Evolutionary conservation across 2,329 filamentous ascomycete genomes (phyloP).

Genomic region (Diaporthe batatas): DNA sequence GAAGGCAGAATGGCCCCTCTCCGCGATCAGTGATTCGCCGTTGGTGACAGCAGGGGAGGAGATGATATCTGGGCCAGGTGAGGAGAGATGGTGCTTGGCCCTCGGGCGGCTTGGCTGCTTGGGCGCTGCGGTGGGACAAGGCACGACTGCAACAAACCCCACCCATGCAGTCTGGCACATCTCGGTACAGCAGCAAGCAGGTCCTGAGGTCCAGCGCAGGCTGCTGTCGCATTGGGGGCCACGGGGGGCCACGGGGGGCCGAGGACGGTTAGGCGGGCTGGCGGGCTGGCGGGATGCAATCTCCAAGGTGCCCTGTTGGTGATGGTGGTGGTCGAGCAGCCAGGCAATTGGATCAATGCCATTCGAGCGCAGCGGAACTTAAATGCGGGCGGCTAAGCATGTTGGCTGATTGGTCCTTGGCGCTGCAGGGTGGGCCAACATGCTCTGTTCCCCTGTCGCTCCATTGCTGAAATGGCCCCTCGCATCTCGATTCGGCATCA

Average conservation of each 20-base stretch:
- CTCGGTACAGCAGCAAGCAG: constrained; percentile 12
- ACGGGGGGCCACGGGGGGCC: constrained; percentile 8
- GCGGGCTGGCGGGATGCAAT: constrained; percentile 32
- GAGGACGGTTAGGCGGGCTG: constrained; percentile 31
- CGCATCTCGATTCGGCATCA: constrained; percentile 26
- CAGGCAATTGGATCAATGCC: constrained; percentile 27
- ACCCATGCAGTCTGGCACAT: constrained; percentile 26
- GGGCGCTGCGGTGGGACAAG: constrained; percentile 22
- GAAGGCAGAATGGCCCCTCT: constrained; percentile 10
- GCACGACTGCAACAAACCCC: constrained; percentile 24
- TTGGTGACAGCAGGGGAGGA: constrained; percentile 12
- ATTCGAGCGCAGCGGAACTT: constrained; percentile 26
- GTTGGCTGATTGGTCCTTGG: constrained; percentile 34
- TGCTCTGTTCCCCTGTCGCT: constrained; percentile 14
- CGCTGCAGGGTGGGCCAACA: constrained; percentile 22
- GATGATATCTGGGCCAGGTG: constrained; percentile 36
- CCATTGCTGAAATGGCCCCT: background rate
- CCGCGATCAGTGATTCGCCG: constrained; percentile 37
- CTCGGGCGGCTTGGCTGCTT: too few relatives aligned
- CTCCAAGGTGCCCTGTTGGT: constrained; percentile 21
- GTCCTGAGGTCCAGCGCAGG: background rate
- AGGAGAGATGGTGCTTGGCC: constrained; percentile 29
- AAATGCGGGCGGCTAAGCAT: constrained; percentile 31
- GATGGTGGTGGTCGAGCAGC: constrained; percentile 14
- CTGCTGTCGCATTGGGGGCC: constrained; percentile 19